Evolutionary conservation across 2,329 filamentous ascomycete genomes (phyloP), one percentile per base, ranked within the genome.

Genomic region (Teratosphaeria destructans): DNA sequence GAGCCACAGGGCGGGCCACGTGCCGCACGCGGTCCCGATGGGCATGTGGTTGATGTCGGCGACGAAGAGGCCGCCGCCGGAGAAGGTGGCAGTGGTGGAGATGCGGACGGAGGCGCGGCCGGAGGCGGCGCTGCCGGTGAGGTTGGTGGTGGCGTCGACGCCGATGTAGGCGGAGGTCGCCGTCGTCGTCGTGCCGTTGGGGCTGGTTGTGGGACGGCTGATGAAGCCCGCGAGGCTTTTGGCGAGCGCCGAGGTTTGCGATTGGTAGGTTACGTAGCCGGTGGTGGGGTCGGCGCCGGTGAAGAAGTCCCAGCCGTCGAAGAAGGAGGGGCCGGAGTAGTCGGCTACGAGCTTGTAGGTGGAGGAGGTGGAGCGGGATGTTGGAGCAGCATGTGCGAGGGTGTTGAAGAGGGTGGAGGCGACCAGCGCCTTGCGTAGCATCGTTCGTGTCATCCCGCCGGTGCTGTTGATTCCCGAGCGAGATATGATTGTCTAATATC

Each of bases 21-120:
- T 75, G 23, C 80, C 80, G 62, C 76, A 81, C 35, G 76, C 77
- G 10, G 73, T 74, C 1, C 55, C 55, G 34, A 56, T 29, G 12
- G 80, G 80, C 71, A 81, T 80, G 62, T 82, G 80, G 29, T 72
- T 73, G 56, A 82, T 72, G 65, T 82, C 79, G 34, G 76, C 65
- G 4, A 81, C 75, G 3, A 79, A 73, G 39, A 82, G 70, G n/a
- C 80, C 69, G 26, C 79, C 79, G 29, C 70, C 67, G 61, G 77
- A 74, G 65, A 80, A 81, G 11, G 70, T 72, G 53, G 75, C 72
- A 61, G 77, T 78, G 66, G 75, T 77, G 39, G 73, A 73, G 5
- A 82, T 64, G 14, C 80, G 77, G 8, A 82, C 69, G 57, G 77
- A 79, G 14, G 73, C 71, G 34, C 57, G 57, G 16, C 47, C 59